phyloP scores from a whole-genome alignment of 2,329 filamentous ascomycete species.

The Penicillium polonicum region DNA sequence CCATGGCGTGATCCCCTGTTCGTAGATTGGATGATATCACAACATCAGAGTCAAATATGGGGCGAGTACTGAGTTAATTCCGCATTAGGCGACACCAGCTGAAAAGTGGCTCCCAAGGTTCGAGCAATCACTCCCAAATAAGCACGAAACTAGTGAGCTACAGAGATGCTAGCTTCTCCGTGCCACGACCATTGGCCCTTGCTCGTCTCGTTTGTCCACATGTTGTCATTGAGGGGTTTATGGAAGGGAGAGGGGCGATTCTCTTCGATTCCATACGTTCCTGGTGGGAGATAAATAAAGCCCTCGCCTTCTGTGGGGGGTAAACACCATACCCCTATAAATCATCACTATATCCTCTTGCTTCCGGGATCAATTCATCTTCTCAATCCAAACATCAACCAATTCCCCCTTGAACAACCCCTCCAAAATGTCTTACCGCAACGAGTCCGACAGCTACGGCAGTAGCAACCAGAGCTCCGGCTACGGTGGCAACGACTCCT shows the following conservation, averaged over 20 bases:
- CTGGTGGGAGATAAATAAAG: slow-evolving; percentile 1
- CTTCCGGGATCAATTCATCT: neutral
- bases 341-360: neutral
- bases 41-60: neutral
- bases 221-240: slow-evolving; percentile 9
- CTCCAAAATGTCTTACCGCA: slow-evolving; percentile 8
- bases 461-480: slow-evolving; percentile 12
- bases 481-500: slow-evolving; percentile 2
- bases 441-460: slow-evolving; percentile 11
- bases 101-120: slow-evolving; percentile 3
- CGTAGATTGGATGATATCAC: neutral
- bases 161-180: neutral
- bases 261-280: neutral
- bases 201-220: neutral
- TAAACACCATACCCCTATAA: neutral
- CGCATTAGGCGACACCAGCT: neutral
- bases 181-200: slow-evolving; percentile 6
- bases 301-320: neutral
- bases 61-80: neutral
- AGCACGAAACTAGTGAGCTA: slow-evolving; percentile 1
- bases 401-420: neutral
- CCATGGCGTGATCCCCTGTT: slow-evolving; percentile 1
- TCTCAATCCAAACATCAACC: neutral
- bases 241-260: neutral
- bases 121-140: neutral